These are phyloP conservation scores for Metschnikowia arizonensis DNA, from an alignment of 805 yeast species.

Conservation along the genomic window DNA sequence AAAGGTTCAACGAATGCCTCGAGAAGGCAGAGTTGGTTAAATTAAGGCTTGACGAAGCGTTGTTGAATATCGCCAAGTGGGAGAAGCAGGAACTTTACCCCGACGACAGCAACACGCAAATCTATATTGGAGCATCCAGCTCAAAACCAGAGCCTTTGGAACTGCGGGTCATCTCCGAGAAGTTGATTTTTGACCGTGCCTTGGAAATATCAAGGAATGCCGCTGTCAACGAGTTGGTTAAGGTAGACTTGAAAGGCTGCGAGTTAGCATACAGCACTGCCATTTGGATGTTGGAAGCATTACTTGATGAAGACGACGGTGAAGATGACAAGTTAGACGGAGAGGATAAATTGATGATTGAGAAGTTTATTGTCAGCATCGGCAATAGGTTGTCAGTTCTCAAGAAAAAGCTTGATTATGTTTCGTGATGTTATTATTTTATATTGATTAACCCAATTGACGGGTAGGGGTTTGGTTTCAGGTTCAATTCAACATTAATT, in stretches of 20 bases:
- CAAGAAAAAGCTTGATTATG: slow-evolving; percentile 47
- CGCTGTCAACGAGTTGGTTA: slow-evolving; percentile 79
- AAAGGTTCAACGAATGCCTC: slow-evolving; percentile 79
- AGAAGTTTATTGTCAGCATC: slow-evolving; percentile 76
- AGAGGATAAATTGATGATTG: slow-evolving; percentile 72
- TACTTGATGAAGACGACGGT: slow-evolving; percentile 47
- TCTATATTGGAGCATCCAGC: slow-evolving; percentile 11
- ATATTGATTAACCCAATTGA: background rate
- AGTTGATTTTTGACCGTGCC: slow-evolving; percentile 86
- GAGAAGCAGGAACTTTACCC: background rate
- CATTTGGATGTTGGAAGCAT: slow-evolving; percentile 91
- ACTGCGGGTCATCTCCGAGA: slow-evolving; percentile 62
- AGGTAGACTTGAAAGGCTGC: slow-evolving; percentile 70
- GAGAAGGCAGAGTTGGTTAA: slow-evolving; percentile 83
- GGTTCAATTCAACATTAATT: slow-evolving; percentile 2
- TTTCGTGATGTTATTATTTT: slow-evolving; percentile 6
- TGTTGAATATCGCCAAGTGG: slow-evolving; percentile 26
- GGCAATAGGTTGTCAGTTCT: slow-evolving; percentile 73
- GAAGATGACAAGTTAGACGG: slow-evolving; percentile 52
- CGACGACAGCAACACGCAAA: slow-evolving; percentile 5
- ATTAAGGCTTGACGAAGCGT: slow-evolving; percentile 50
- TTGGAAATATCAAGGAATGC: slow-evolving; percentile 89
- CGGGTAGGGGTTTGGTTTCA: slow-evolving; percentile 6
- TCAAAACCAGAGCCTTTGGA: slow-evolving; percentile 5
- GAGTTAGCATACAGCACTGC: slow-evolving; percentile 88